These are phyloP conservation scores for Chiua virens DNA, from an alignment of 768 basidiomycete genomes.

Conservation along the genomic window DNA sequence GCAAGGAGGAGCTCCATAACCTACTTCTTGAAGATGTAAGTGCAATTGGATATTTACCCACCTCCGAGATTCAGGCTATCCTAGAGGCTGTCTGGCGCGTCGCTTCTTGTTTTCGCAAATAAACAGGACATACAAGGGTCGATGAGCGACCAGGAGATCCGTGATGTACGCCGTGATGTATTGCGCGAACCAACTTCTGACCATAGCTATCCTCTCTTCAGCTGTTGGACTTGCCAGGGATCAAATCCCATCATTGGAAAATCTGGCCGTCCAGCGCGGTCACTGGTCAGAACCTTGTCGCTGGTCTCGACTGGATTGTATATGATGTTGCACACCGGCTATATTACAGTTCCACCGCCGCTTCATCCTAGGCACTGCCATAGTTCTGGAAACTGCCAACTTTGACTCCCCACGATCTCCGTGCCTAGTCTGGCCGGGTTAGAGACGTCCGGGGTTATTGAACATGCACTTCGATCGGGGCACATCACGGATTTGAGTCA, in stretches of 20 bases:
- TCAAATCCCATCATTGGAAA: constrained; percentile 87
- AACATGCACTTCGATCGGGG: constrained; percentile 7
- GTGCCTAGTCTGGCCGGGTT: constrained; percentile 7
- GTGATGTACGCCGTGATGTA: constrained; percentile 55
- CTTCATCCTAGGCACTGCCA: background rate
- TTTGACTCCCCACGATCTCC: constrained; percentile 8
- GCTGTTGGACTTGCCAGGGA: constrained; percentile 78
- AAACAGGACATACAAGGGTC: constrained; percentile 95
- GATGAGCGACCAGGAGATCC: constrained; percentile 79
- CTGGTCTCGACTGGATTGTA: constrained; percentile 92
- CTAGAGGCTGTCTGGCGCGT: constrained; percentile 93
- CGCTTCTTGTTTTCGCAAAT: constrained; percentile 93
- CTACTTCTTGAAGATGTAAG: constrained; percentile 91
- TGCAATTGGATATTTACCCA: constrained; percentile 5
- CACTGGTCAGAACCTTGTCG: constrained; percentile 79
- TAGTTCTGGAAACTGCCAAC: background rate
- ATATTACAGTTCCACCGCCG: constrained; percentile 66
- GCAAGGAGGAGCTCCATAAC: constrained; percentile 81
- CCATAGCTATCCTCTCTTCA: constrained; percentile 30
- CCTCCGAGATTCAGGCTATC: constrained; percentile 19
- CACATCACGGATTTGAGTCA: constrained; percentile 5
- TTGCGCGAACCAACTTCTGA: constrained; percentile 3
- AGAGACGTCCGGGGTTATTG: background rate
- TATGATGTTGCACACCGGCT: constrained; percentile 83
- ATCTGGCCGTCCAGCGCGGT: constrained; percentile 92